phyloP scores from a whole-genome alignment of 2,329 filamentous ascomycete species.

The Plectosphaerella plurivora region DNA sequence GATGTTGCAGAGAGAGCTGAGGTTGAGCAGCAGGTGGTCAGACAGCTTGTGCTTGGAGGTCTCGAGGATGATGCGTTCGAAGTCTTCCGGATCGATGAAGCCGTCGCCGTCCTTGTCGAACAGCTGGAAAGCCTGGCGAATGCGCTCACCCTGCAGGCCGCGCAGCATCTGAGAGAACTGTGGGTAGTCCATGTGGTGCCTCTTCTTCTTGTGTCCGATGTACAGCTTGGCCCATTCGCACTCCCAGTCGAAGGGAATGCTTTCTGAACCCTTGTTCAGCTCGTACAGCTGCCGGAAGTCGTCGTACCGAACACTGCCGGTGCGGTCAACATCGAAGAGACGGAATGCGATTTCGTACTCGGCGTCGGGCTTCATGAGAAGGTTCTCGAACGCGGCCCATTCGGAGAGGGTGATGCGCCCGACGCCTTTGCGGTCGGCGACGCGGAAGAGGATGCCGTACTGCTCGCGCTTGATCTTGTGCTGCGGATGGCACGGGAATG shows the following conservation, averaged over 20 bases:
- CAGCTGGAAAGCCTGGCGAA: conserved; percentile 88
- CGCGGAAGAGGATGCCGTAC: conserved; percentile 86
- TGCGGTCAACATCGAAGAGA: conserved; percentile 83
- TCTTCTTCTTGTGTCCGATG: conserved; percentile 79
- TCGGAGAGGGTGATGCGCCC: conserved; percentile 77
- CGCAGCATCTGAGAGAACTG: conserved; percentile 98
- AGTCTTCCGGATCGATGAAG: conserved; percentile 92
- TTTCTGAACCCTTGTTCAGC: conserved; percentile 78
- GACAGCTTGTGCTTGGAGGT: conserved; percentile 95
- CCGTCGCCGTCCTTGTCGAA: conserved; percentile 91
- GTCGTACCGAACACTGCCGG: conserved; percentile 83
- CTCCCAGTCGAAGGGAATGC: conserved; percentile 93
- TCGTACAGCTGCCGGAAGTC: conserved; percentile 83
- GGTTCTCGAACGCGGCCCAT: conserved; percentile 91
- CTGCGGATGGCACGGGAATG: conserved; percentile 39
- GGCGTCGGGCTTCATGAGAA: conserved; percentile 89
- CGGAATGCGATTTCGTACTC: conserved; percentile 99
- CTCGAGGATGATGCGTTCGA: conserved; percentile 93
- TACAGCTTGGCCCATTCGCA: conserved; percentile 96
- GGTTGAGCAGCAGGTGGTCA: conserved; percentile 87
- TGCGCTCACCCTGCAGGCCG: conserved; percentile 90
- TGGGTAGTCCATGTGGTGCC: conserved; percentile 88
- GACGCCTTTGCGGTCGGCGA: conserved; percentile 74
- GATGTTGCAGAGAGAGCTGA: conserved; percentile 93
- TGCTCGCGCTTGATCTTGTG: conserved; percentile 98